Conservation (phyloP, 1,139 yeast genomes). For the Sugiyamaella paludigena region DNA sequence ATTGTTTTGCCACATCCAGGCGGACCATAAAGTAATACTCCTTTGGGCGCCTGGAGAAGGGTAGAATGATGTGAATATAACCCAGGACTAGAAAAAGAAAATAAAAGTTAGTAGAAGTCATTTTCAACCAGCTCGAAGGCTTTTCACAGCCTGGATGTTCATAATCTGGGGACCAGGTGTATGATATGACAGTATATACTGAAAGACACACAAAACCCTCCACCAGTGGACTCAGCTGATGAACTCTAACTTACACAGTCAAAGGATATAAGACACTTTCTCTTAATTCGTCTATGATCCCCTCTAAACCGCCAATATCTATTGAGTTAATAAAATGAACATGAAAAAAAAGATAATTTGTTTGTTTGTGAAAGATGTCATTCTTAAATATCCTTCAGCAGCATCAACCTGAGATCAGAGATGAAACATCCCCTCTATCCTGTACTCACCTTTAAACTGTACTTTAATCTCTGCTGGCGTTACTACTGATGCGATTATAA, state of each 20-base stretch:
- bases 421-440: too few species aligned
- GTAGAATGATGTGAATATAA: slow-evolving; percentile 33
- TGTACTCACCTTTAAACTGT: slow-evolving; percentile 46
- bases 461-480: slow-evolving; percentile 80
- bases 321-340: slow-evolving; percentile 22
- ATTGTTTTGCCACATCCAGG: slow-evolving; percentile 98
- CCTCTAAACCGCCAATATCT: slow-evolving; percentile 87
- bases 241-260: slow-evolving; percentile 44
- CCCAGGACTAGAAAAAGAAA: slow-evolving; percentile 27
- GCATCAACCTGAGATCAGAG: too few species aligned
- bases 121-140: too few species aligned
- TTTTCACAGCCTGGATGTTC: too few species aligned
- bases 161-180: too few species aligned
- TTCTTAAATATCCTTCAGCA: too few species aligned
- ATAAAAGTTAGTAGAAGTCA: neutral
- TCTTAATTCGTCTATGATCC: slow-evolving; percentile 74
- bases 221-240: too few species aligned
- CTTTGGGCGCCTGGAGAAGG: slow-evolving; percentile 85
- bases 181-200: too few species aligned
- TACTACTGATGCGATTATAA: slow-evolving; percentile 72
- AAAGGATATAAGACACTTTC: slow-evolving; percentile 89
- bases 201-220: too few species aligned
- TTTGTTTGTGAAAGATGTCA: too few species aligned
- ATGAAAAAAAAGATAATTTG: neutral
- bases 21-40: slow-evolving; percentile 90